Evolutionary conservation across 2,329 filamentous ascomycete species (phyloP), one percentile per base, ranked within the genome.

Genomic region (Trichothecium sympodiale): DNA sequence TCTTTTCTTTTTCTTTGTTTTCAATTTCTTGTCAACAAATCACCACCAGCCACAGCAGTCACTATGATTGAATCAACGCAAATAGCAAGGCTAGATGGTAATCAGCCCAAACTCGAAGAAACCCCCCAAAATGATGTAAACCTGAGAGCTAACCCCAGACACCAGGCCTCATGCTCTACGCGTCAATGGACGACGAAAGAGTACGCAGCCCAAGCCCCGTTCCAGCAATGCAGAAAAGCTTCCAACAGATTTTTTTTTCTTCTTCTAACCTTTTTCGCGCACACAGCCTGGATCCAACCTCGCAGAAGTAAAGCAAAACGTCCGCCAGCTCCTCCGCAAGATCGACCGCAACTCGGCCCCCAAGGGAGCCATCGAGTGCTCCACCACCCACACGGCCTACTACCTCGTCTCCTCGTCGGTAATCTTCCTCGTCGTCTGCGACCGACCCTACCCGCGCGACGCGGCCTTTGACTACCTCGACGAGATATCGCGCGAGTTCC

Each of bases 381-480:
- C 82, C 45, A 50, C 56, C 65, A 51, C 57, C 65, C 88, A 85
- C 67, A 87, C 78, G 42, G 70, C 96, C 56, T 88, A 98, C 72
- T 94, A 94, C 69, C 67, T 89, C 43, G 83, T 98, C 62, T 69
- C 81, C 51, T 71, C 78, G 52, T 80, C 84, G 50, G 72, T 98
- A 47, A 80, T 87, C 64, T 96, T 94, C 69, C 71, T 96, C 50
- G 87, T 83, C 69, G 89, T 98, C 61, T 88, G 84, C 68, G 88
- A 95, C 60, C 74, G 77, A 39, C 85, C 85, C 38, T 98, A 96
- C 69, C 89, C 91, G 39, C 89, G 91, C 61, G 96, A 98, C 64
- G 83, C 98, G 33, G 89, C 93, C 53, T 94, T 98, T 62, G 95
- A 89, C 42, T 98, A 96, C 72, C 86, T 98, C 41, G 78, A 85